A percentile compares a stretch with the other conserved stretches of the same genome.
Evolutionary conservation across 495 filamentous ascomycete species (phyloP).

Genomic region (Neurospora sp.): DNA sequence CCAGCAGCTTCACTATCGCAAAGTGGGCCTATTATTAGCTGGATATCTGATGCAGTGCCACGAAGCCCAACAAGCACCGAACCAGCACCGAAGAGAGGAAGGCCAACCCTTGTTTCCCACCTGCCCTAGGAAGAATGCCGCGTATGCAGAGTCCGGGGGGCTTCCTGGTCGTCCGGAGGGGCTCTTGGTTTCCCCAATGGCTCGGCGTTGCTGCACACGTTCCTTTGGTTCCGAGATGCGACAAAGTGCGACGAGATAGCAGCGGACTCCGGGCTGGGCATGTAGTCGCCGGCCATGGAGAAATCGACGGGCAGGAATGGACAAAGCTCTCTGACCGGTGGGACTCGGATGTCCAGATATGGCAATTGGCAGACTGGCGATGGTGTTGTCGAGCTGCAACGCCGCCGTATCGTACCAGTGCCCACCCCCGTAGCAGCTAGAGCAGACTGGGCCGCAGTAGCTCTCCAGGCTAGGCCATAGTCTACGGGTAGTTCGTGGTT

Average conservation of each 20-base stretch:
- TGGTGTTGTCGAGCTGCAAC: neutral
- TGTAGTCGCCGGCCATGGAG: neutral
- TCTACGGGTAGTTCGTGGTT: neutral
- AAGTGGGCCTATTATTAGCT: constrained; percentile 21
- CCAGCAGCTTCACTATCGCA: constrained; percentile 10
- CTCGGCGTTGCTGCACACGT: neutral
- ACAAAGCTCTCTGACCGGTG: neutral
- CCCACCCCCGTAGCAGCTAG: neutral
- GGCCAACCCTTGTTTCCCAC: neutral
- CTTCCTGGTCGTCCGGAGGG: neutral
- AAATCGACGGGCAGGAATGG: neutral
- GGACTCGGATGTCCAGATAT: neutral
- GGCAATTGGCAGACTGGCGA: neutral
- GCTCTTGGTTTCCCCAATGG: neutral
- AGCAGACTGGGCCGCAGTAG: neutral
- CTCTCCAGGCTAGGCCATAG: neutral
- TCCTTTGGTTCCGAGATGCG: neutral
- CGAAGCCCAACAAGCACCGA: constrained; percentile 13
- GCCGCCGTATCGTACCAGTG: neutral
- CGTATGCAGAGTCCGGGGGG: neutral
- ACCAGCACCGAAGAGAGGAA: neutral
- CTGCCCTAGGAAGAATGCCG: neutral
- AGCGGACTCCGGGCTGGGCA: neutral
- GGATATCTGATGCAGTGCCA: constrained; percentile 23
- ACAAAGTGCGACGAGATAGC: neutral